phyloP scores from a whole-genome alignment of 1,284 basidiomycete genomes.

The Athelia sp. region DNA sequence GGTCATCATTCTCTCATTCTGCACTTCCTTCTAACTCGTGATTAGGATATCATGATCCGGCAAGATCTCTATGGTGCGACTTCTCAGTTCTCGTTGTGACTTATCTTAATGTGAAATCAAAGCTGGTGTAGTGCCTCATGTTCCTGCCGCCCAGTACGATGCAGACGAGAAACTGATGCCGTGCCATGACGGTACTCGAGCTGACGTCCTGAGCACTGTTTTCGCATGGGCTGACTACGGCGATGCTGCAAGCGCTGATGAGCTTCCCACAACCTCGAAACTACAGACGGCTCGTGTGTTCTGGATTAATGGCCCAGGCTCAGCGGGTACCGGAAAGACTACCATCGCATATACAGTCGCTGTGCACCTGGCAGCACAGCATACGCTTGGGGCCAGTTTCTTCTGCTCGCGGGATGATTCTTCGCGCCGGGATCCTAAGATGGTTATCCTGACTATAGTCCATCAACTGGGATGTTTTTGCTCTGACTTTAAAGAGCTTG shows the following conservation, averaged over 20 bases:
- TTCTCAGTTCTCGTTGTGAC: no score
- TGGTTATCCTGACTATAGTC: constrained; percentile 21
- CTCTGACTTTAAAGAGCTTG: constrained; percentile 9
- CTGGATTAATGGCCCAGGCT: neutral
- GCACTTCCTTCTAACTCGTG: neutral
- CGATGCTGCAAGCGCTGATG: neutral
- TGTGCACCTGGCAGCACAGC: constrained; percentile 1
- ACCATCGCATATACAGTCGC: constrained; percentile 12
- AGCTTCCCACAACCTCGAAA: neutral
- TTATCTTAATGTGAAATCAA: no score
- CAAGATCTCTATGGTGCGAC: neutral
- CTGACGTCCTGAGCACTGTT: neutral
- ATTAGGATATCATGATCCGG: neutral
- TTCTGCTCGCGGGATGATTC: constrained; percentile 22
- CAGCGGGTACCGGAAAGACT: neutral
- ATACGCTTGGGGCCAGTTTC: constrained; percentile 23
- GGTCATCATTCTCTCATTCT: neutral
- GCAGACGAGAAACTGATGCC: neutral
- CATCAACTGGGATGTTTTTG: constrained; percentile 15
- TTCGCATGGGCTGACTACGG: neutral
- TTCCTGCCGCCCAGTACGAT: neutral
- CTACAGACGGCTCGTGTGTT: neutral
- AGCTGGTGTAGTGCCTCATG: neutral
- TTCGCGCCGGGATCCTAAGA: constrained; percentile 12
- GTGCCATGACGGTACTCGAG: neutral